Evolutionary conservation across 345 rosid genomes (phyloP), one percentile per base, ranked within the genome.

Genomic region (Alliaria petiolata): DNA sequence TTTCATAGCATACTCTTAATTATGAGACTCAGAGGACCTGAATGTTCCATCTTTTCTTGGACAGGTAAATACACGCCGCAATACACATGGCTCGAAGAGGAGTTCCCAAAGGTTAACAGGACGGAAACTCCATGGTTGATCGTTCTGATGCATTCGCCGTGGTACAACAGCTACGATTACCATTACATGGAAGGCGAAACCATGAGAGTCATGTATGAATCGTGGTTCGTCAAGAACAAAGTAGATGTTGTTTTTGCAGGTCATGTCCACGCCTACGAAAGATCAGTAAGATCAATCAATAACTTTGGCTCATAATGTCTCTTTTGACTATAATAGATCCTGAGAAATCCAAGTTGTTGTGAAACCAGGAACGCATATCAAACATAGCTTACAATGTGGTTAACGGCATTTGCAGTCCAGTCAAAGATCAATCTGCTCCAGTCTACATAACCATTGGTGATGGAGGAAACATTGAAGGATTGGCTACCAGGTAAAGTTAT

Each of bases 181-280:
- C 98, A 93, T 78, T 93, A 62, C 83, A 89, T 90, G 98, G 98
- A 93, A 87, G 98, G 96, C 0, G 97, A 93, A 79, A 83, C 83
- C 77, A 93, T 93, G 98, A 87, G 98, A 54, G 98, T 90, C 20
- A 85, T 93, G 89, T 93, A n/a, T 12, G 97, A 93, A 65, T 17
- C 78, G 1, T 93, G 96, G 97, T 84, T 93, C 0, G 89, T 90
- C 58, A 28, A 85, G 56, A 54, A 84, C 86, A 90, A 89, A 70
- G 96, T 93, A 4, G 98, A 90, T 73, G 85, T 90, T 12, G 95
- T 93, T 47, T 89, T 90, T 60, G 84, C 97, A 10, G 98, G 98
- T 11, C 97, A 93, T 8, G 98, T 93, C 62, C 98, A 93, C 31
- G 98, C 89, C 62, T 93, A 93, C 31, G 98, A 93, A 76, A 79